A percentile compares a stretch with the other conserved stretches of the same genome.
These are phyloP conservation scores for Arachnomyces sp. DNA, from an alignment of 2,329 filamentous ascomycete species.

Conservation along the genomic window DNA sequence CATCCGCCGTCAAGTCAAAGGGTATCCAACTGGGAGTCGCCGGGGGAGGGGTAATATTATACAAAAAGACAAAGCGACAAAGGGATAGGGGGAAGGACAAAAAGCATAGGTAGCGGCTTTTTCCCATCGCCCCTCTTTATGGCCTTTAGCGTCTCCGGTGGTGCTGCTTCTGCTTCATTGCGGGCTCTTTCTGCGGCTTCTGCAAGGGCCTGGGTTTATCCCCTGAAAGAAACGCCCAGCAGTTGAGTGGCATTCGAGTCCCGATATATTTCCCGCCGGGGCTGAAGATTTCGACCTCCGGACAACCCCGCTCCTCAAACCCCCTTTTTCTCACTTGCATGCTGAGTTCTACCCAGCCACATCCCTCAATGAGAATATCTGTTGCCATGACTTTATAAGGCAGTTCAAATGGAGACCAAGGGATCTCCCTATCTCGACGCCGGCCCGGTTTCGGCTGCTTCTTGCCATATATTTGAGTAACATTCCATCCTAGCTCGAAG, in stretches of 20 bases:
- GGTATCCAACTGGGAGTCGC: no score
- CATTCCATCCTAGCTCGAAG: constrained; percentile 69
- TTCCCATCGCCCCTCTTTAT: no score
- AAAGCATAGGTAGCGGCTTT: no score
- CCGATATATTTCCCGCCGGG: constrained; percentile 53
- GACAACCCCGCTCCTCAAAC: constrained; percentile 39
- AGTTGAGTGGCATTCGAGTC: constrained; percentile 9
- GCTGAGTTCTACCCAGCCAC: constrained; percentile 85
- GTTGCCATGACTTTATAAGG: constrained; percentile 72
- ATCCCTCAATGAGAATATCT: constrained; percentile 84
- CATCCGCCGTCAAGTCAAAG: no score
- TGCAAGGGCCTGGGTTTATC: constrained; percentile 5
- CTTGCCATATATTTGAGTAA: constrained; percentile 70
- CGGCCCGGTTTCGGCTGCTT: no score
- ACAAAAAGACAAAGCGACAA: no score
- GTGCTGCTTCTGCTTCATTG: constrained; percentile 22
- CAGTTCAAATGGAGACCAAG: constrained; percentile 34
- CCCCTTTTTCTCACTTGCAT: constrained; percentile 63
- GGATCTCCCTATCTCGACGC: constrained; percentile 46
- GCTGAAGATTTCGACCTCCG: constrained; percentile 73
- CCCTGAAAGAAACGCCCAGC: constrained; percentile 2
- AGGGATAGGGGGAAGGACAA: no score
- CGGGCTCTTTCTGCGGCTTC: constrained; percentile 21
- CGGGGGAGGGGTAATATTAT: no score
- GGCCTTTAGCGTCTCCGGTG: constrained; percentile 7